Base-by-base conservation (phyloP, 2,329 filamentous ascomycete species). In the Pseudogymnoascus destructans region DNA sequence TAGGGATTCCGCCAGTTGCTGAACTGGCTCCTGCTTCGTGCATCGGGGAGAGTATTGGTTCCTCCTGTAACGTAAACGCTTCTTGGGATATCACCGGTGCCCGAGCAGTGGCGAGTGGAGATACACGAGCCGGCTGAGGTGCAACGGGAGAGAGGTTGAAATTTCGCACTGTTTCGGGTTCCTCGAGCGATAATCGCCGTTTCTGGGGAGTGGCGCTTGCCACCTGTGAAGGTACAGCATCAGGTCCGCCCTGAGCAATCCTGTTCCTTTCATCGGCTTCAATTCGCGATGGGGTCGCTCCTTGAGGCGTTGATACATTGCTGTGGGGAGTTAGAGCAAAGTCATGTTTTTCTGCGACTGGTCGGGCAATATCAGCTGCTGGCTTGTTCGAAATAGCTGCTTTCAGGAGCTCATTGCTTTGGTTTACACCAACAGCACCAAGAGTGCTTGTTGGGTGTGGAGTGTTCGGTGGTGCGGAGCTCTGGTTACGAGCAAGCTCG, bases 51-150 rank as follows among this genome's bases (percentile, higher is more conserved):
- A 84, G 74, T 66, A 82, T 81, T 17, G 65, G 64, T n/a, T 60
- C 62, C 59, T 66, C 68, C 32, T 68, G 61, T 36, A 62, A 54
- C 54, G 62, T 55, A 54, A 62, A 58, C 40, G 61, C 57, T 7
- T 68, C 64, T 59, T 66, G 65, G 49, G 66, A 58, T 36, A 68
- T 58, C 13, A 67, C 66, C 61, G 66, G 66, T 27, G 65, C 63
- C 64, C 72, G 71, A 57, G 74, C 70, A 67, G 73, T 71, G 64
- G 79, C 73, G 72, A 85, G 68, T 62, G 78, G 74, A 69, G 86
- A 77, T 62, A 81, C 82, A 67, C 87, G 85, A 55, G 84, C 82
- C 57, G 88, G 86, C 66, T 88, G 87, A 23, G 88, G 87, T 57
- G 87, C 87, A 67, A 85, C 73, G 40, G 85, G 86, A 33, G 83